Evolutionary conservation across 768 basidiomycete species (phyloP), one percentile per base, ranked within the genome.

Genomic region (Hericium rajendrae): DNA sequence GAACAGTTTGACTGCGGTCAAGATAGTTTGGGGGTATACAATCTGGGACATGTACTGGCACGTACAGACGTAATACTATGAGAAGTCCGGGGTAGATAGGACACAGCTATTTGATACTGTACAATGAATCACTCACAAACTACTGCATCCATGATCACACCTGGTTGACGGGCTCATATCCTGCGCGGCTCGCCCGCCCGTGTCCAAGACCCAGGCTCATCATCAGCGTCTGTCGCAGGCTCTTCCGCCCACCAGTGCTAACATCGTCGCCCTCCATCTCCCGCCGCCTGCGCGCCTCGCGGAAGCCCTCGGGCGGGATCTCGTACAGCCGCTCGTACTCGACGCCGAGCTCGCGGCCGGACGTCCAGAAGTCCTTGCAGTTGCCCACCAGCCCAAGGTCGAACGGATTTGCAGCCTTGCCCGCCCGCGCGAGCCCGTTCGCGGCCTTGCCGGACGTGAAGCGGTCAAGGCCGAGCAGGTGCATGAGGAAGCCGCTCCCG

Each of bases 351-450:
- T 91, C 89, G 59, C 77, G 76, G 22, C 94, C 91, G 56, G 80
- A 80, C 51, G 83, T 83, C 95, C 95, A 99, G 71, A 99, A 98
- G 74, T 99, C 95, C 65, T 80, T 83, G 69, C 92, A 94, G 67
- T 94, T 94, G 57, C 76, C 75, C 18, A 80, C 71, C 15, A 87
- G 49, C 2, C 94, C 94, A 20, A 89, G 64, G 71, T 97, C 92
- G 69, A 98, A 99, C 41, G 95, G 97, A 71, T 98, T 98, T 54
- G 81, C 78, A 39, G 88, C 86, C 56, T 80, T 84, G 6, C 82
- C 76, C 1, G 90, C 86, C 24, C 84, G 76, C 51, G 85, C 81
- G 56, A 98, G 84, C 22, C 94, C 94, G 63, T 90, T 84, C 8
- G 88, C 87, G 0, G 93, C 94, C 61, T 85, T 86, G 22, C 93